Conservation (phyloP, 495 filamentous ascomycete species). For the Tuber calosporum region DNA sequence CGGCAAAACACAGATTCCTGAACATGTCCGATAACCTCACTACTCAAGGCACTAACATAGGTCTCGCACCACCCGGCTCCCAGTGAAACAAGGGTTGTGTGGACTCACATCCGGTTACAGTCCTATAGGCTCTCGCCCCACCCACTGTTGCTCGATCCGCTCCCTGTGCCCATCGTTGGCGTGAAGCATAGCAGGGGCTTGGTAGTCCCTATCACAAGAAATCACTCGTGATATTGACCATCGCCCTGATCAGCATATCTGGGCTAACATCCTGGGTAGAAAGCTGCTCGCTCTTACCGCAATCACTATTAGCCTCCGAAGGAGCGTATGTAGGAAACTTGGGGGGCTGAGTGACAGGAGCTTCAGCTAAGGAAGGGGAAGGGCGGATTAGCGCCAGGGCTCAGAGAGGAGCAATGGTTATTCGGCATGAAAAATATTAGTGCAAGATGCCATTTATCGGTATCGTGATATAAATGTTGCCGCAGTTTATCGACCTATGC, state of each 20-base stretch:
- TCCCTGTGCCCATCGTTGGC: neutral
- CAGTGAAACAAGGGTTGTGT: neutral
- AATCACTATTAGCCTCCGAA: neutral
- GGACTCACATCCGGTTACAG: neutral
- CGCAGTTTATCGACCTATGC: neutral
- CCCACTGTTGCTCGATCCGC: neutral
- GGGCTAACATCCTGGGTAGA: neutral
- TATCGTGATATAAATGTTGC: neutral
- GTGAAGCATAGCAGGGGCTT: no score
- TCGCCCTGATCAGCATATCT: neutral
- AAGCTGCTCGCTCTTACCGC: neutral
- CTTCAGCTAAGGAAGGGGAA: neutral
- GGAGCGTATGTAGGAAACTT: no score
- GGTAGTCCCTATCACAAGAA: neutral
- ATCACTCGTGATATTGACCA: neutral
- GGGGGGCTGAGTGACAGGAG: no score
- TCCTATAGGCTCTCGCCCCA: neutral
- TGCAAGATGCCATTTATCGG: neutral
- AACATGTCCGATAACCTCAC: neutral
- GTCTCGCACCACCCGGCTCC: neutral
- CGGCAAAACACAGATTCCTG: no score
- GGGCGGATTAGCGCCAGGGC: neutral
- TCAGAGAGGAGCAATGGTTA: neutral
- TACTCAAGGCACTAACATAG: neutral
- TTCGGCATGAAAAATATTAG: neutral